Base-by-base conservation (phyloP, 75 land plant genomes). In the Pinus taeda region DNA sequence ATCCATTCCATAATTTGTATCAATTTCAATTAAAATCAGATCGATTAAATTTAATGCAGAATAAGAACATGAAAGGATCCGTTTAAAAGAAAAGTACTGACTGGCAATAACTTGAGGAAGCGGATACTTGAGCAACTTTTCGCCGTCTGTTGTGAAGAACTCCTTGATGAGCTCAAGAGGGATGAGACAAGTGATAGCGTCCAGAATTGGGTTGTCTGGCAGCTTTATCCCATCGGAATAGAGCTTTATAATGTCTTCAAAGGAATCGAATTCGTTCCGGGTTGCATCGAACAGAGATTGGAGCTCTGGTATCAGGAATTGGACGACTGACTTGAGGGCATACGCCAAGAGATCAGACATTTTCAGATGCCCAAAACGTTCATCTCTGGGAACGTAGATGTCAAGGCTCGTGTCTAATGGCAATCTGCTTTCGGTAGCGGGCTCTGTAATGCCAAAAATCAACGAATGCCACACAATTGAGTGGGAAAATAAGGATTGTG, bases 341-440 rank as follows among this genome's bases (percentile, higher is more conserved):
- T 73, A 78, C 3, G 81, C 88, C 7, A 85, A 24, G 72, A 88
- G 85, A 59, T 92, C 93, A 22, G 89, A 76, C 83, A 85, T 76
- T 85, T 93, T 95, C 33, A 89, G 21, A 60, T 85, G 93, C 58
- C 89, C 85, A 75, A 93, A 96, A 15, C 84, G 64, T 78, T 96
- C 98, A 71, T 96, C 98, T 26, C 93, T 83, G 3, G 98, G 98
- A 11, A 94, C 91, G 77, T 96, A 96, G 64, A 91, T 81, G 79
- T 83, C 59, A 3, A 89, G 60, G 57, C 77, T 77, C 71, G 21
- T 4, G 8, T 1, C 12, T 13, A 84, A 73, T 12, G 79, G 74
- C 76, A 90, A 18, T 59, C 90, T 30, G 33, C 33, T 30, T 30
- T 30, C 33, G 33, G 33, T 30, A 30, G 33, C 33, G 33, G 33